phyloP scores from a whole-genome alignment of 2,329 filamentous ascomycete genomes.

The Penicillium sp. region DNA sequence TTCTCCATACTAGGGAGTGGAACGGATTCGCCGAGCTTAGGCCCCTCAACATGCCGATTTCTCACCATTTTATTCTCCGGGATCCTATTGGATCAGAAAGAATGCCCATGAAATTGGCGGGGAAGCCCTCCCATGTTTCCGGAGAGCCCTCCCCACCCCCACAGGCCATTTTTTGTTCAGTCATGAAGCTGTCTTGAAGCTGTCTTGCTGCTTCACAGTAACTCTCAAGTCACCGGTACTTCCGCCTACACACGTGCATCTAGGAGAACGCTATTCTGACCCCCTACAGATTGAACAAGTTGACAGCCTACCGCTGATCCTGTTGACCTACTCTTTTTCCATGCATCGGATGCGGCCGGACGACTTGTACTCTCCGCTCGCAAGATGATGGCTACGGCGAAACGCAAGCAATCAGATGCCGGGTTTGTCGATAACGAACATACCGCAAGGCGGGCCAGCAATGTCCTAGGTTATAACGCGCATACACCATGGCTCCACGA shows the following conservation, averaged over 20 bases:
- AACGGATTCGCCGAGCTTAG: background rate
- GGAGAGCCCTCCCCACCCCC: constrained; percentile 16
- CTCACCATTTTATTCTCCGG: background rate
- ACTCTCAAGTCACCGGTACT: background rate
- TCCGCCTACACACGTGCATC: constrained; percentile 30
- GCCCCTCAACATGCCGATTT: background rate
- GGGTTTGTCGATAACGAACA: constrained; percentile 25
- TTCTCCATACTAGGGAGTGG: constrained; percentile 10
- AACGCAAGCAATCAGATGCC: constrained; percentile 35
- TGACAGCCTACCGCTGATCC: background rate
- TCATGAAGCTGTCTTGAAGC: background rate
- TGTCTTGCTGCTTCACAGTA: background rate
- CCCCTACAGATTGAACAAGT: constrained; percentile 1
- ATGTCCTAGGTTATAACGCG: constrained; percentile 34
- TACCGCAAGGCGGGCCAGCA: constrained; percentile 29
- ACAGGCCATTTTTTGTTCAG: constrained; percentile 16
- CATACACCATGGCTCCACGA: constrained; percentile 39
- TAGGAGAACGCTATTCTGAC: constrained; percentile 14
- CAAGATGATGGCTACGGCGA: constrained; percentile 29
- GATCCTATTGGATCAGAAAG: background rate
- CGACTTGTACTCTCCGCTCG: constrained; percentile 22
- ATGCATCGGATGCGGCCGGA: constrained; percentile 5
- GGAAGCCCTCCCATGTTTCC: constrained; percentile 26
- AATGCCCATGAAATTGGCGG: constrained; percentile 20
- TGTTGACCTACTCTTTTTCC: background rate